phyloP scores from a whole-genome alignment of 441 rosid genomes.

The Euphorbia celastroides region DNA sequence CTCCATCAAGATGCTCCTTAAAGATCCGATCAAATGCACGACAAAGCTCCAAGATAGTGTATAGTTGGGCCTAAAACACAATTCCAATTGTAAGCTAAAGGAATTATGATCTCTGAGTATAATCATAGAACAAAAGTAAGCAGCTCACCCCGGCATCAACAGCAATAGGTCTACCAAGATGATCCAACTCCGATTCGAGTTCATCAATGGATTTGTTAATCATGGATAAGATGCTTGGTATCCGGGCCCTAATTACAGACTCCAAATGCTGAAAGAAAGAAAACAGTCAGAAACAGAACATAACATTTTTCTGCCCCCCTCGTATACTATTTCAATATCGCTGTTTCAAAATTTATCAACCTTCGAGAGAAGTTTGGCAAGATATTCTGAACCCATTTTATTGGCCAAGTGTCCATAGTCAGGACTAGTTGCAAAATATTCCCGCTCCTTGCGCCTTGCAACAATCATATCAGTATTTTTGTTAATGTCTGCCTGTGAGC shows the following conservation, averaged over 20 bases:
- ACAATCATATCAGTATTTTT: no score
- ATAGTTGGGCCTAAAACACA: slow-evolving; percentile 72
- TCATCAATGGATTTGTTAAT: slow-evolving; percentile 96
- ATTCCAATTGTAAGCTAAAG: no score
- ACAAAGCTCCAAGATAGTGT: slow-evolving; percentile 89
- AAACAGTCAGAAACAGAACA: background rate
- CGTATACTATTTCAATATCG: no score
- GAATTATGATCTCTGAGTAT: no score
- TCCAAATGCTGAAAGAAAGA: slow-evolving; percentile 69
- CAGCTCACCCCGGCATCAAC: slow-evolving; percentile 93
- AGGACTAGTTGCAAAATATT: slow-evolving; percentile 95
- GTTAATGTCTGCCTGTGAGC: no score
- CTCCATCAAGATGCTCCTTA: slow-evolving; percentile 99
- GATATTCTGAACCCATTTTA: slow-evolving; percentile 97
- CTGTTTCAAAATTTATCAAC: slow-evolving; percentile 28
- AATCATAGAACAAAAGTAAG: no score
- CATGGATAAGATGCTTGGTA: slow-evolving; percentile 93
- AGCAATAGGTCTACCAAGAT: slow-evolving; percentile 94
- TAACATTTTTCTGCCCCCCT: no score
- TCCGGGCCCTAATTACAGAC: slow-evolving; percentile 85
- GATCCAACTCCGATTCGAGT: slow-evolving; percentile 93
- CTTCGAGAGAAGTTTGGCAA: slow-evolving; percentile 89
- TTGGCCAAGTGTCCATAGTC: slow-evolving; percentile 94
- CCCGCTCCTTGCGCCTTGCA: no score
- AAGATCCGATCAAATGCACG: slow-evolving; percentile 98